Conservation (phyloP, 2,329 filamentous ascomycete species). For the Alternaria longipes region DNA sequence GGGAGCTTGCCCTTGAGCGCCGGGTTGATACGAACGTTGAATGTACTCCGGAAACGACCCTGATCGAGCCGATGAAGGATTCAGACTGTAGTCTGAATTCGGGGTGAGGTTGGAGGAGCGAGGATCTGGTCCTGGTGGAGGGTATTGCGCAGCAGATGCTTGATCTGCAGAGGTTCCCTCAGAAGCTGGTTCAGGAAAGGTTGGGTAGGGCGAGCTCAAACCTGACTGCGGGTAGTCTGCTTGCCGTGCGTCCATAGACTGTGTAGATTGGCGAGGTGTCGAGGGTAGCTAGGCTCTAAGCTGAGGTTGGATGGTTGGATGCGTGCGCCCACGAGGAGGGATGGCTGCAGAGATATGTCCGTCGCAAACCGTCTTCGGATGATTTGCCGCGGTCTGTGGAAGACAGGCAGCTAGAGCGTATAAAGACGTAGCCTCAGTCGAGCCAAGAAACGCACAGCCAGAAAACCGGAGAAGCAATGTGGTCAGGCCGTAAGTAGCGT, state of each 20-base stretch:
- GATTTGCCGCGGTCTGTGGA: slow-evolving; percentile 49
- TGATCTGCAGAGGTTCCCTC: slow-evolving; percentile 88
- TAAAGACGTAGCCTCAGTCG: slow-evolving; percentile 36
- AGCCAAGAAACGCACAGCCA: slow-evolving; percentile 49
- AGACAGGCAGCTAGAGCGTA: slow-evolving; percentile 37
- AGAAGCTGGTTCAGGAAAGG: slow-evolving; percentile 72
- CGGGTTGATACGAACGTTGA: slow-evolving; percentile 80
- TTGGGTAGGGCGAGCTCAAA: slow-evolving; percentile 64
- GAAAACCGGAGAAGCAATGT: slow-evolving; percentile 48
- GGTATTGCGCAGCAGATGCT: slow-evolving; percentile 89
- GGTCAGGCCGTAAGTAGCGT: slow-evolving; percentile 54
- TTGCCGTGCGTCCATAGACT: slow-evolving; percentile 65
- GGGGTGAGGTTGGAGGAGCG: slow-evolving; percentile 80
- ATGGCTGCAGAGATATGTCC: slow-evolving; percentile 60
- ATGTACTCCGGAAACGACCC: slow-evolving; percentile 88
- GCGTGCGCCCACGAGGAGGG: slow-evolving; percentile 53
- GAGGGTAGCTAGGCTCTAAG: slow-evolving; percentile 49
- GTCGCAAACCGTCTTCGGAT: slow-evolving; percentile 50
- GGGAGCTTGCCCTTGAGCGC: slow-evolving; percentile 76
- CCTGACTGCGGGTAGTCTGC: slow-evolving; percentile 63
- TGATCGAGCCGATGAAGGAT: slow-evolving; percentile 78
- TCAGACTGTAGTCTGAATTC: slow-evolving; percentile 86
- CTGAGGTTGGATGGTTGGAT: slow-evolving; percentile 45
- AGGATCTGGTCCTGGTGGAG: slow-evolving; percentile 79
- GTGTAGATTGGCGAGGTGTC: slow-evolving; percentile 44